phyloP scores from a whole-genome alignment of 2,329 filamentous ascomycete species.

The Blastomyces percursus region DNA sequence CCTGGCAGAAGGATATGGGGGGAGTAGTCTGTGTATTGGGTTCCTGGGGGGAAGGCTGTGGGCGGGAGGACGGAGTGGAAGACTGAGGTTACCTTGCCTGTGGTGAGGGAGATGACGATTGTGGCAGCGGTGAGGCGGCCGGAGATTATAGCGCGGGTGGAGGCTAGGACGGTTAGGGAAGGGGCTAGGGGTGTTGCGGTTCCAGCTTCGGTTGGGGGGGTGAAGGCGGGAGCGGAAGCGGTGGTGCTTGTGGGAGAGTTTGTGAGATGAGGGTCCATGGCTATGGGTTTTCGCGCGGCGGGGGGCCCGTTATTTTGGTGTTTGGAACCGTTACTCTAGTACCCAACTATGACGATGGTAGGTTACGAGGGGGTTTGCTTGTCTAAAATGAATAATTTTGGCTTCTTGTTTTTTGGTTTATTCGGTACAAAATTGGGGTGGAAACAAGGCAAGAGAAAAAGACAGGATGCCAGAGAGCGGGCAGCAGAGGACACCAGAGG shows the following conservation, averaged over 20 bases:
- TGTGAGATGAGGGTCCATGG: slow-evolving; percentile 1
- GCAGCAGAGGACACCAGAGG: background rate
- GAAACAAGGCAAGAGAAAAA: background rate
- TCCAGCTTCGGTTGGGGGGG: background rate
- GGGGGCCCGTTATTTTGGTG: background rate
- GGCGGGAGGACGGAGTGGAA: slow-evolving; percentile 61
- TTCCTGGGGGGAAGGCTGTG: slow-evolving; percentile 60
- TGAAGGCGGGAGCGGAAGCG: background rate
- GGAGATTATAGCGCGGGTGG: slow-evolving; percentile 69
- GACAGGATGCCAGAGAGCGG: background rate
- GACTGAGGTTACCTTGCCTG: slow-evolving; percentile 75
- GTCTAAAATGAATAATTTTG: background rate
- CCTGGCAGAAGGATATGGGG: slow-evolving; percentile 79
- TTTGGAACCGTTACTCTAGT: background rate
- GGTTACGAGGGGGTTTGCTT: background rate
- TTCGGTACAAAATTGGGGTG: background rate
- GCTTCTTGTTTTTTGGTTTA: slow-evolving; percentile 2
- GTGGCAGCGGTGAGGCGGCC: slow-evolving; percentile 71
- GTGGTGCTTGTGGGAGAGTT: slow-evolving; percentile 2
- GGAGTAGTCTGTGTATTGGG: slow-evolving; percentile 71
- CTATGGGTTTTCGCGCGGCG: background rate
- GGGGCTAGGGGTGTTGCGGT: slow-evolving; percentile 16
- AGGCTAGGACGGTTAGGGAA: slow-evolving; percentile 65
- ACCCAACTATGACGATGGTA: background rate
- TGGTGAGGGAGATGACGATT: slow-evolving; percentile 62